phyloP scores from a whole-genome alignment of 371 early-diverging fungal species.

The Mucor indicus region DNA sequence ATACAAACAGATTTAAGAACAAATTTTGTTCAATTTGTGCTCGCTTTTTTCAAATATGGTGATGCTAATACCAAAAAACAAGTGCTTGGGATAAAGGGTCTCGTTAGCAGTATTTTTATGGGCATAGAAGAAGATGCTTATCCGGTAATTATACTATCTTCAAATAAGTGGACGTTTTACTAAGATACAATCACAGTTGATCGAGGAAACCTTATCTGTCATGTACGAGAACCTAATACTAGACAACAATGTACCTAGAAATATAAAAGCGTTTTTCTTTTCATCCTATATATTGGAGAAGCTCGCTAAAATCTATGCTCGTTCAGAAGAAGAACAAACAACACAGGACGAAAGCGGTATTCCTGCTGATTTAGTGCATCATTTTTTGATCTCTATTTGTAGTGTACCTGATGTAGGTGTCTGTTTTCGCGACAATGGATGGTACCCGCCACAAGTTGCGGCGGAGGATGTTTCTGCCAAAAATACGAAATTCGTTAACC shows the following conservation, averaged over 20 bases:
- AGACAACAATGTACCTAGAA: conserved; percentile 58
- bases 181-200: conserved; percentile 44
- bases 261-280: conserved; percentile 62
- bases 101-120: conserved; percentile 63
- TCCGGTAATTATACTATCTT: conserved; percentile 35
- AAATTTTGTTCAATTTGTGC: conserved; percentile 69
- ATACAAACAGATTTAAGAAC: conserved; percentile 50
- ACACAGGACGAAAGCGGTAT: conserved; percentile 35
- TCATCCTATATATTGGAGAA: conserved; percentile 65
- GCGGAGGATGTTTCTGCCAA: conserved; percentile 6
- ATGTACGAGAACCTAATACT: conserved; percentile 61
- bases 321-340: conserved; percentile 45
- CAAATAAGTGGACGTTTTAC: background rate
- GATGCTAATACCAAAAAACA: conserved; percentile 68
- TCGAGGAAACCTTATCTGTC: conserved; percentile 59
- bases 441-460: conserved; percentile 61
- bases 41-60: conserved; percentile 73
- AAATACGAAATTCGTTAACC: conserved; percentile 53
- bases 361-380: conserved; percentile 63
- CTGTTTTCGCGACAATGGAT: conserved; percentile 72
- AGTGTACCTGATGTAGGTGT: conserved; percentile 73
- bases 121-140: conserved; percentile 66
- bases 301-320: conserved; percentile 57
- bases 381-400: conserved; percentile 73
- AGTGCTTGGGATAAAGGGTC: conserved; percentile 66